Base-by-base conservation (phyloP, 1,284 basidiomycete genomes). In the Heterobasidion occidentale region DNA sequence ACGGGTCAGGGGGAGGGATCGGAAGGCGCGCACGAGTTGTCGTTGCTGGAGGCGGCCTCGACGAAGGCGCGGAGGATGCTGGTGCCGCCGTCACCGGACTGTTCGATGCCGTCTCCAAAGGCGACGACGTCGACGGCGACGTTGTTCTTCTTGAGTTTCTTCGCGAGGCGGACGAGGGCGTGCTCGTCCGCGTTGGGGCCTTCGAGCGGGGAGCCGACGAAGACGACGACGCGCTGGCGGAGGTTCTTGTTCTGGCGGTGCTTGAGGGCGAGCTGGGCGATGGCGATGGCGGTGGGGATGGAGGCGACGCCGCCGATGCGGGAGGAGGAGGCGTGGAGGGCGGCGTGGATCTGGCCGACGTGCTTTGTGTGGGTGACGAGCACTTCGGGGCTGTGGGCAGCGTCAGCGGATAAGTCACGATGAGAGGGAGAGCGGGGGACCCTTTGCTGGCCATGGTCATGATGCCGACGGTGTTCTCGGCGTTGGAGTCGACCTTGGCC, bases 131-230 rank as follows among this genome's bases (percentile, higher is more conserved):
- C 96, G 12, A 99, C 83, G 0, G 94, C 91, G 46, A 99, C 94
- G 66, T 98, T 99, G 73, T 98, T 99, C 87, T 99, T 99, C 79
- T 98, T 97, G 63, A 99, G 79, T 71, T 94, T 96, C 78, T 96
- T 98, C 20, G 94, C 96, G 15, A 99, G 82, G 70, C 85, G 87
- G 63, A 91, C 76, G 78, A 96, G 84, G 46, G 46, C 79, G 64
- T 88, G 85, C 67, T 91, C 87, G 7, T 81, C 78, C 8, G 78
- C 81, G 20, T 74, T 67, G n/a, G 54, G 17, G n/a, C 79, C 83
- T 36, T 81, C 79, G 12, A 94, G 71, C 0, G 97, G 97, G 7
- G 92, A 95, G 20, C 87, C 94, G 56, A 96, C 85, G 65, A 99
- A 98, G 48, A 93, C 90, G 64, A 99, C 84, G 63, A 98, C 91